Percentiles rank a stretch among this genome's conserved stretches.
These are phyloP conservation scores for Meripilus lineatus DNA, from an alignment of 1,284 basidiomycete genomes.

Conservation along the genomic window DNA sequence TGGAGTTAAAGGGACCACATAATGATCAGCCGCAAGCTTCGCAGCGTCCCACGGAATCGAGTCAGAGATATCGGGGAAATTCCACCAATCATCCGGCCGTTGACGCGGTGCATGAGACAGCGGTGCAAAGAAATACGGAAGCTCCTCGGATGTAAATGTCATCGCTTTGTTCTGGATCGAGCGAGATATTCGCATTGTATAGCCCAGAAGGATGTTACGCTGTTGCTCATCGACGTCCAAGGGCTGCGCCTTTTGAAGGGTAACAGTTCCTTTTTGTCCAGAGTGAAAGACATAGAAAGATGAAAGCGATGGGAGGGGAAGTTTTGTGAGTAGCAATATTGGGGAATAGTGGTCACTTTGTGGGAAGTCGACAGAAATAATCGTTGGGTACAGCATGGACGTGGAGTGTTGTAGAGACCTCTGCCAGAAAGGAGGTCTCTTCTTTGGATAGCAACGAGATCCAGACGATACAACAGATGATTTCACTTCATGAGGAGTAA, in stretches of 20 bases:
- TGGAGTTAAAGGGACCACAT: constrained; percentile 45
- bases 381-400: constrained; percentile 46
- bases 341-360: constrained; percentile 41
- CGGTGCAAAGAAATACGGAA: constrained; percentile 64
- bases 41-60: constrained; percentile 65
- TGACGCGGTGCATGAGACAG: constrained; percentile 31
- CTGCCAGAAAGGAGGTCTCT: constrained; percentile 59
- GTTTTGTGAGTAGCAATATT: constrained; percentile 58
- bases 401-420: constrained; percentile 30
- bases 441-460: constrained; percentile 42
- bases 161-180: constrained; percentile 64
- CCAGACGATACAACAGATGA: constrained; percentile 16
- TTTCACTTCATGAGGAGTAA: too few relatives aligned
- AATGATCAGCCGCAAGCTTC: constrained; percentile 42
- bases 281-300: constrained; percentile 55
- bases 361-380: constrained; percentile 34
- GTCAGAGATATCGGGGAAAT: constrained; percentile 35
- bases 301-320: constrained; percentile 53
- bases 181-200: constrained; percentile 60
- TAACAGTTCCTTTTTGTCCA: constrained; percentile 38
- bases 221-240: constrained; percentile 43
- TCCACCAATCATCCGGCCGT: constrained; percentile 18
- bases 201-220: constrained; percentile 47
- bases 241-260: constrained; percentile 41
- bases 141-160: constrained; percentile 42